Evolutionary conservation across 352 stramenopile genomes (phyloP), one percentile per base, ranked within the genome.

Genomic region (Phytopythium vexans): DNA sequence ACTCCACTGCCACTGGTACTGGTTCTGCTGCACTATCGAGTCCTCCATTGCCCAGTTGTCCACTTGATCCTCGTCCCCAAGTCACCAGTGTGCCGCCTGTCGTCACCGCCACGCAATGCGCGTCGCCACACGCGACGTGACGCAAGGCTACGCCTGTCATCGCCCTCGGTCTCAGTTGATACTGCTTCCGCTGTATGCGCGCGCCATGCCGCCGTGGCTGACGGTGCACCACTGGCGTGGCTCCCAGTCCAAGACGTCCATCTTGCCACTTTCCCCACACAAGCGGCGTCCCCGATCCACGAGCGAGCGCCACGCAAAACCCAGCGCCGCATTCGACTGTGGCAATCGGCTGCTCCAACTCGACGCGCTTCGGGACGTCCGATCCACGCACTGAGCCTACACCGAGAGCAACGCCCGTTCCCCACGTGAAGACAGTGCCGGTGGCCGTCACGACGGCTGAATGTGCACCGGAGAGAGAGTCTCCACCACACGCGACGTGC

Each of bases 211-310:
- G 62, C 6, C 75, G 66, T 12, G 72, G 74, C 0, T 48, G 72
- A 31, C 68, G 58, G 33, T 65, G 62, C 15, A 87, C 56, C 27
- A 87, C 66, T 8, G 80, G 82, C 32, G 86, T 86, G 16, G 42
- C 52, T 1, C 82, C 82, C 9, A 93, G 73, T 11, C 82, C 82
- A n/a, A 91, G 76, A 11, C 82, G 76, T 0, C 82, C 82, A 27
- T 91, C 67, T 41, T 72, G 70, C 70, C 71, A 93, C 44, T 87
- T 90, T 3, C 82, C 82, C 89, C 90, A 97, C 3, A 73, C 70
- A 41, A 82, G 95, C 0, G 92, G 78, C 32, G 73, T 41, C 0
- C 89, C 87, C 6, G 63, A 56, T 5, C 62, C 41, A 4, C n/a
- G 12, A 3, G 59, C 62, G 4, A 96, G 39, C 8, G 83, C 87